Evolutionary conservation across 805 yeast genomes (phyloP).

Genomic region (Saccharomycopsis microspora): DNA sequence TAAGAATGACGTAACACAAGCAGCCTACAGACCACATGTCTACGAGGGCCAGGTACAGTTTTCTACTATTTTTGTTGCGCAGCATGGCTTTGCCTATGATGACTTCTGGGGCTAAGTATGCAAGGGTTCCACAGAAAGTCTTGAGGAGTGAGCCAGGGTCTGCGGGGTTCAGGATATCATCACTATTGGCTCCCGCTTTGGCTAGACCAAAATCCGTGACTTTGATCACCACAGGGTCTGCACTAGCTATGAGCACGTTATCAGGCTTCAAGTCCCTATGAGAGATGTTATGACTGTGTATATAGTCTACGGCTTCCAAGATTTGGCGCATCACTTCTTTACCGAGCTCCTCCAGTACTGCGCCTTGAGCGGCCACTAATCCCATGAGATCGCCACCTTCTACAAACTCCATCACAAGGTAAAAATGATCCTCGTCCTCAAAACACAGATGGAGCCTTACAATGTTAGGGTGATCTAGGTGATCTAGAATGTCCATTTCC

Average conservation of each 20-base stretch:
- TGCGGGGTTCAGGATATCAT: background rate
- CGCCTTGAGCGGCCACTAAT: conserved; percentile 85
- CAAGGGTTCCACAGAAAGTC: conserved; percentile 95
- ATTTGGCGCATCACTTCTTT: conserved; percentile 81
- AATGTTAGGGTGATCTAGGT: conserved; percentile 74
- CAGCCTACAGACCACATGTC: conserved; percentile 99
- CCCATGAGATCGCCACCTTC: conserved; percentile 98
- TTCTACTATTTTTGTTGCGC: conserved; percentile 15
- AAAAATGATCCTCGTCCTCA: conserved; percentile 73
- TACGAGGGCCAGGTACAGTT: conserved; percentile 67
- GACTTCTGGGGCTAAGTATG: conserved; percentile 96
- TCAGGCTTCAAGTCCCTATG: conserved; percentile 97
- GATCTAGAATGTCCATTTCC: conserved; percentile 70
- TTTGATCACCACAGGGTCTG: conserved; percentile 69
- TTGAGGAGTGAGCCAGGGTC: conserved; percentile 74
- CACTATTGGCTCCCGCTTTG: conserved; percentile 26
- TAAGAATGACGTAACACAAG: conserved; percentile 77
- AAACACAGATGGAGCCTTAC: conserved; percentile 75
- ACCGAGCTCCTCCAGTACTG: conserved; percentile 84
- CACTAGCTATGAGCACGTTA: conserved; percentile 80
- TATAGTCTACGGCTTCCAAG: conserved; percentile 72
- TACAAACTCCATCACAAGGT: conserved; percentile 89
- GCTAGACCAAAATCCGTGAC: conserved; percentile 96
- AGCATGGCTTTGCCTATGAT: conserved; percentile 29
- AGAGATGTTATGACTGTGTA: conserved; percentile 84